Evolutionary conservation across 768 basidiomycete species (phyloP).

Genomic region (Dentipellis sp.): DNA sequence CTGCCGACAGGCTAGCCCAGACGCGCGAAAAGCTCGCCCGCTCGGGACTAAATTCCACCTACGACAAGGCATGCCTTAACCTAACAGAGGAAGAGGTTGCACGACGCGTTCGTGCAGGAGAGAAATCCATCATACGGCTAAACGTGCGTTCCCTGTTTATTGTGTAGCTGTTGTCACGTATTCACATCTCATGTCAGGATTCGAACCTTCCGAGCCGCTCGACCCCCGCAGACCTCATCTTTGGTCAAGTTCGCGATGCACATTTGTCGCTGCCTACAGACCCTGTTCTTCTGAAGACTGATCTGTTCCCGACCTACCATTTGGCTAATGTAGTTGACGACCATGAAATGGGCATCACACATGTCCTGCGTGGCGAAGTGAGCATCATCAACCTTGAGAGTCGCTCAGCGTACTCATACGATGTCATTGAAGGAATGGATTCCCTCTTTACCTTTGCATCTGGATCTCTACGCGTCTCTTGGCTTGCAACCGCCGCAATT

Average conservation of each 20-base stretch:
- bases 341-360: slow-evolving; percentile 91
- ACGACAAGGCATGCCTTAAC: slow-evolving; percentile 84
- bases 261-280: slow-evolving; percentile 79
- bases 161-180: neutral
- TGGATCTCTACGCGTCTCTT: slow-evolving; percentile 80
- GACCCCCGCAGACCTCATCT: slow-evolving; percentile 57
- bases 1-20: slow-evolving; percentile 54
- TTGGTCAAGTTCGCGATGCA: slow-evolving; percentile 64
- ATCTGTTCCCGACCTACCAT: slow-evolving; percentile 93
- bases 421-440: slow-evolving; percentile 75
- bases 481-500: slow-evolving; percentile 67
- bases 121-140: slow-evolving; percentile 77
- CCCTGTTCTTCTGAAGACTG: slow-evolving; percentile 86
- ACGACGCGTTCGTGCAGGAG: slow-evolving; percentile 61
- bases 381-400: slow-evolving; percentile 7
- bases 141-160: slow-evolving; percentile 49
- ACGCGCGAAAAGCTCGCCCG: slow-evolving; percentile 66
- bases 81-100: slow-evolving; percentile 81
- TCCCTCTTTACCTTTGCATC: slow-evolving; percentile 83
- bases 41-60: slow-evolving; percentile 67
- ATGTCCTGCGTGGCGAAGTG: slow-evolving; percentile 92
- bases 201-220: slow-evolving; percentile 42
- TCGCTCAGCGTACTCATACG: neutral
- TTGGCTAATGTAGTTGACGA: slow-evolving; percentile 95
- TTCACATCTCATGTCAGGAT: slow-evolving; percentile 33